Conservation (phyloP, 768 basidiomycete genomes). For the Rhizopogon rudus region DNA sequence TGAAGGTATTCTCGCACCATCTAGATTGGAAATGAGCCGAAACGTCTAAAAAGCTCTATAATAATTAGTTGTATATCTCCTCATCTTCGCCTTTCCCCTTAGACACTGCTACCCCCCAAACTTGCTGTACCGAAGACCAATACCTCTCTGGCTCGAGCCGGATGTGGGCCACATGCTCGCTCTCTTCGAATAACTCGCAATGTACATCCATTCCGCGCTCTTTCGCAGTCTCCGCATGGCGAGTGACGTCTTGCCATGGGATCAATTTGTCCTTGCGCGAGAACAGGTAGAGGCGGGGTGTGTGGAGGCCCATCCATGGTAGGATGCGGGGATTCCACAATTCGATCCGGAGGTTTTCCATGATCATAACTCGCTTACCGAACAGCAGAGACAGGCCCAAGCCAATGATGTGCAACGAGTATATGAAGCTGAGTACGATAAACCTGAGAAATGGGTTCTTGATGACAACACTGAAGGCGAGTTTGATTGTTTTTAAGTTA, state of each 20-base stretch:
- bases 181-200: conserved; percentile 28
- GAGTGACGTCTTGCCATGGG: conserved; percentile 21
- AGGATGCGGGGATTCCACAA: conserved; percentile 21
- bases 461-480: conserved; percentile 17
- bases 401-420: conserved; percentile 7
- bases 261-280: conserved; percentile 27
- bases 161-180: conserved; percentile 30
- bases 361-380: conserved; percentile 10
- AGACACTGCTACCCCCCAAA: conserved; percentile 16
- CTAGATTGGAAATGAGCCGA: background rate
- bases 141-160: conserved; percentile 24
- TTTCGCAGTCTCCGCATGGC: conserved; percentile 21
- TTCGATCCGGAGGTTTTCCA: conserved; percentile 3
- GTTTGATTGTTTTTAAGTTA: conserved; percentile 11
- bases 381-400: conserved; percentile 9
- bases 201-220: conserved; percentile 18
- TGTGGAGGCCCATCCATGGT: conserved; percentile 25
- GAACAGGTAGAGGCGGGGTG: conserved; percentile 32
- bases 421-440: conserved; percentile 11
- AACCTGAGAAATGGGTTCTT: conserved; percentile 15
- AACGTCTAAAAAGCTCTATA: background rate
- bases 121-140: conserved; percentile 16
- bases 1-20: background rate
- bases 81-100: background rate
- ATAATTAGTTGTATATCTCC: background rate